These are phyloP conservation scores for Marsdenia floribunda DNA, from an alignment of 257 asterid genomes.

Conservation along the genomic window DNA sequence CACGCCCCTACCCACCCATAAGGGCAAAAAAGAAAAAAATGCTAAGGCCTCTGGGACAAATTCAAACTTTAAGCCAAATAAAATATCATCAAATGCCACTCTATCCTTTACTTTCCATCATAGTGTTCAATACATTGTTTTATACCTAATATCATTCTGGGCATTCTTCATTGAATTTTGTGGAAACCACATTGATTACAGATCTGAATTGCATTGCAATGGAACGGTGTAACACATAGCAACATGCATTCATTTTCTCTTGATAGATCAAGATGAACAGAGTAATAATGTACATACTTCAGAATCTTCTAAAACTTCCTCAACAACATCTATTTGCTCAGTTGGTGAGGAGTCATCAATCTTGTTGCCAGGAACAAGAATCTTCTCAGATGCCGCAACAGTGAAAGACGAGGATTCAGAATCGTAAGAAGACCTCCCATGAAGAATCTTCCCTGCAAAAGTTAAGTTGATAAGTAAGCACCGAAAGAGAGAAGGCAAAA, in stretches of 20 bases:
- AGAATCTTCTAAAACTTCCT: slow-evolving; percentile 39
- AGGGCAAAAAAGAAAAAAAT: background rate
- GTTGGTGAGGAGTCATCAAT: slow-evolving; percentile 39
- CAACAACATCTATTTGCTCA: slow-evolving; percentile 36
- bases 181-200: background rate
- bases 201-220: background rate
- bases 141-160: background rate
- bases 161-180: background rate
- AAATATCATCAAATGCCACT: background rate
- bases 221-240: background rate
- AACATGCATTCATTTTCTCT: background rate
- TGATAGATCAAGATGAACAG: slow-evolving; percentile 1
- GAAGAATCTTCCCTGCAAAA: slow-evolving; percentile 65
- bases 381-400: slow-evolving; percentile 64
- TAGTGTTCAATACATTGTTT: background rate
- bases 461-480: slow-evolving; percentile 22
- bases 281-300: slow-evolving; percentile 40
- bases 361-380: slow-evolving; percentile 75
- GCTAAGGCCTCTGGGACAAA: background rate
- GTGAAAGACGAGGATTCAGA: slow-evolving; percentile 48
- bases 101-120: background rate
- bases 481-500: background rate
- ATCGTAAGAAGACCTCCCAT: slow-evolving; percentile 46
- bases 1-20: background rate
- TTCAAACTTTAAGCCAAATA: background rate